Evolutionary conservation across 768 basidiomycete species (phyloP).

Genomic region (Hortiboletus flavorubellus): DNA sequence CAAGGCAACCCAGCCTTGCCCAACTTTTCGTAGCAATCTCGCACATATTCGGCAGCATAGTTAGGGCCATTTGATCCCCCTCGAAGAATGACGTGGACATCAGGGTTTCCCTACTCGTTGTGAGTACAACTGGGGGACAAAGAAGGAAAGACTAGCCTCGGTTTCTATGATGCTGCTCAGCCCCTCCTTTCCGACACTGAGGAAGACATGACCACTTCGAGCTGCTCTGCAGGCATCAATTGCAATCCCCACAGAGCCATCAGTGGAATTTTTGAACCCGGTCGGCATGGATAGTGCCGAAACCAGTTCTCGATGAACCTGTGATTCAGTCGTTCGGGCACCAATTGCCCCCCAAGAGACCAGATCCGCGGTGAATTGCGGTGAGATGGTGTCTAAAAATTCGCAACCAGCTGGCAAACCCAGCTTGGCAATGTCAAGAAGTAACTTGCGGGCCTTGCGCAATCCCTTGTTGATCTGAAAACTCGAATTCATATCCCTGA

Average conservation of each 20-base stretch:
- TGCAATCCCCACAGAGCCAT: slow-evolving; percentile 87
- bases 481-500: slow-evolving; percentile 73
- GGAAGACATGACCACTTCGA: slow-evolving; percentile 87
- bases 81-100: slow-evolving; percentile 92
- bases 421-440: slow-evolving; percentile 85
- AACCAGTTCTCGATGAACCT: slow-evolving; percentile 87
- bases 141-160: slow-evolving; percentile 44
- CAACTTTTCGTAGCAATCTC: slow-evolving; percentile 70
- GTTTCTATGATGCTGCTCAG: slow-evolving; percentile 95
- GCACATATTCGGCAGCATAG: slow-evolving; percentile 76
- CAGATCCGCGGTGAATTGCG: slow-evolving; percentile 92
- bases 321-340: slow-evolving; percentile 87
- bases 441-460: slow-evolving; percentile 78
- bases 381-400: slow-evolving; percentile 76
- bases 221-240: slow-evolving; percentile 96
- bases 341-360: slow-evolving; percentile 97
- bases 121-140: slow-evolving; percentile 1
- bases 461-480: slow-evolving; percentile 98
- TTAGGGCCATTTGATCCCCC: slow-evolving; percentile 91
- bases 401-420: slow-evolving; percentile 97
- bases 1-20: slow-evolving; percentile 72
- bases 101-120: slow-evolving; percentile 69
- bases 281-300: slow-evolving; percentile 92
- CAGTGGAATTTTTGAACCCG: slow-evolving; percentile 98
- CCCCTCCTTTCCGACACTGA: slow-evolving; percentile 96